A percentile compares a stretch with the other conserved stretches of the same genome.
Conservation (phyloP, 2,329 filamentous ascomycete species). For the Fusarium devonianum region DNA sequence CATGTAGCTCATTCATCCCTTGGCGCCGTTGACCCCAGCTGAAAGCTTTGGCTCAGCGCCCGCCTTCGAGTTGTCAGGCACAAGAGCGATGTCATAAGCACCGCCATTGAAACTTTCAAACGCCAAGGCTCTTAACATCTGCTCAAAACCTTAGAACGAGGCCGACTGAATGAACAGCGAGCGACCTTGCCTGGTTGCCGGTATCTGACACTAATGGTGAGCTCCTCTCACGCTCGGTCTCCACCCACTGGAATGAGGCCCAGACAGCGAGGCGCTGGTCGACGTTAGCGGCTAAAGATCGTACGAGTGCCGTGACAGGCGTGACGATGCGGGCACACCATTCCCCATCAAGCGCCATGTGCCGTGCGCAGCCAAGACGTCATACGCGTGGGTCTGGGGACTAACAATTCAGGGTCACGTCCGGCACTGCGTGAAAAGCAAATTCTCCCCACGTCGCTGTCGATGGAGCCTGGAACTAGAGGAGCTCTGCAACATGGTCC, state of each 20-base stretch:
- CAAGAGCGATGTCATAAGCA: neutral
- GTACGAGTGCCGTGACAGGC: conserved; percentile 41
- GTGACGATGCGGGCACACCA: conserved; percentile 32
- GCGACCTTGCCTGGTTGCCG: neutral
- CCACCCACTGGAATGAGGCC: conserved; percentile 33
- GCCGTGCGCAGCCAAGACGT: conserved; percentile 41
- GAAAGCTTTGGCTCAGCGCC: neutral
- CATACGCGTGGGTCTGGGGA: conserved; percentile 39
- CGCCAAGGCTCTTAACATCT: conserved; percentile 3
- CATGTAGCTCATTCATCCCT: neutral
- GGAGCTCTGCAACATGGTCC: conserved; percentile 28
- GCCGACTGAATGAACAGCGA: conserved; percentile 4
- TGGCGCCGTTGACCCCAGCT: neutral
- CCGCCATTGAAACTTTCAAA: neutral
- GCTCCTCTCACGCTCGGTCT: conserved; percentile 21
- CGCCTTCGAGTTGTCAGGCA: neutral
- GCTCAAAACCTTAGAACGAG: neutral
- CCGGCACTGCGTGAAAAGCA: conserved; percentile 43
- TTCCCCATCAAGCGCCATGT: conserved; percentile 37
- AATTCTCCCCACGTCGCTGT: conserved; percentile 31
- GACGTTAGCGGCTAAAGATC: conserved; percentile 39
- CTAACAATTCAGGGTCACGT: conserved; percentile 34
- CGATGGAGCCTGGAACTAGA: conserved; percentile 20
- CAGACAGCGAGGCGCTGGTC: conserved; percentile 33
- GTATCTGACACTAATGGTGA: conserved; percentile 20